phyloP scores from a whole-genome alignment of 2,329 filamentous ascomycete species.

The Exophiala aquamarina region DNA sequence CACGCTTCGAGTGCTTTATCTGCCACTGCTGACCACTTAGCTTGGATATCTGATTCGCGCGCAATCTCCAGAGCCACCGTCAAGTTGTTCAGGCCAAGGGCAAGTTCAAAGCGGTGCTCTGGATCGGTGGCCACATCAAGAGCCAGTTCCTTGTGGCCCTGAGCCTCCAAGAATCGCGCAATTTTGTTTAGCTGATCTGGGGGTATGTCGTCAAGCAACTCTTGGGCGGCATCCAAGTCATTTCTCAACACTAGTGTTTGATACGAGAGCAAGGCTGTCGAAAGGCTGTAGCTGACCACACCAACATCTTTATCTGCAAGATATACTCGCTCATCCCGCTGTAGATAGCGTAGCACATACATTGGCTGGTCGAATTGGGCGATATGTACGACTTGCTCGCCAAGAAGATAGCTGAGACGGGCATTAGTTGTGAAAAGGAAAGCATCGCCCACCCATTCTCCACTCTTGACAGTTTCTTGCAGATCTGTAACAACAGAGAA shows the following conservation, averaged over 20 bases:
- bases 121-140: conserved; percentile 91
- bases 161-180: conserved; percentile 92
- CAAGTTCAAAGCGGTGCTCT: conserved; percentile 95
- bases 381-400: conserved; percentile 96
- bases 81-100: conserved; percentile 77
- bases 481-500: conserved; percentile 97
- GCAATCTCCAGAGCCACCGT: conserved; percentile 84
- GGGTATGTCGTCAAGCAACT: conserved; percentile 80
- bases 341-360: conserved; percentile 94
- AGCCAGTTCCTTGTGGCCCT: conserved; percentile 94
- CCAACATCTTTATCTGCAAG: conserved; percentile 93
- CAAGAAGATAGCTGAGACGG: conserved; percentile 96
- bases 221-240: conserved; percentile 87
- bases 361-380: conserved; percentile 94
- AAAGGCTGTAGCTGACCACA: conserved; percentile 86
- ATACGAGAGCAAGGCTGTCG: conserved; percentile 90
- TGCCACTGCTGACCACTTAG: conserved; percentile 98
- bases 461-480: conserved; percentile 87
- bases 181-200: conserved; percentile 98
- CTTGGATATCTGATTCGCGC: conserved; percentile 78
- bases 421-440: conserved; percentile 98
- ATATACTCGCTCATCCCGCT: conserved; percentile 92
- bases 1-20: conserved; percentile 84
- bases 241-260: conserved; percentile 92
- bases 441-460: conserved; percentile 97